A percentile compares a stretch with the other conserved stretches of the same genome.
Conservation (phyloP, 176 grass and related monocot species). For the Oryza punctata region DNA sequence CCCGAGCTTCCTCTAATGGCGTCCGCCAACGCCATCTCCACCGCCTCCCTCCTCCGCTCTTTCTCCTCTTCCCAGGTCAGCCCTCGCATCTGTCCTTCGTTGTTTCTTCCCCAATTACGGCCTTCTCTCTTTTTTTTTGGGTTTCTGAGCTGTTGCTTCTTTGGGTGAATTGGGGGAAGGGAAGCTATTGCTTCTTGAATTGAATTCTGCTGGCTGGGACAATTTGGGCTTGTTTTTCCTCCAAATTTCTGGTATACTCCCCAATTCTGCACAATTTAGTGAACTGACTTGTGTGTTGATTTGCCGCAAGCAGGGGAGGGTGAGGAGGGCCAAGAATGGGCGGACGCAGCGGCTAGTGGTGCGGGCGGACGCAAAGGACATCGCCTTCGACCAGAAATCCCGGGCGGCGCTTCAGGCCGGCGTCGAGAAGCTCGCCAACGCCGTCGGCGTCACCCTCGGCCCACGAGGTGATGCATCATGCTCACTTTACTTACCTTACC, state of each 20-base stretch:
- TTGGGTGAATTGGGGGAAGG: not conserved
- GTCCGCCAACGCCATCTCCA: slow-evolving; percentile 58
- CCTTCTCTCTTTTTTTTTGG: not conserved
- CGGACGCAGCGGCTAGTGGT: slow-evolving; percentile 47
- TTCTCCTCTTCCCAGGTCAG: slow-evolving; percentile 53
- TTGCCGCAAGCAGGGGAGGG: slow-evolving; percentile 33
- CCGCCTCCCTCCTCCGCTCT: slow-evolving; percentile 41
- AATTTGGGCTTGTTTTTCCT: not conserved
- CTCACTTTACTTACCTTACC: not conserved
- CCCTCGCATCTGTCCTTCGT: not conserved
- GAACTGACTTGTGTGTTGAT: not conserved
- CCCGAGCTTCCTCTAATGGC: slow-evolving; percentile 40
- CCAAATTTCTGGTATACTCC: not conserved
- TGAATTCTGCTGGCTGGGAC: not conserved
- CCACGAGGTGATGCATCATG: slow-evolving; percentile 48
- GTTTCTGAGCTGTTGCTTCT: not conserved
- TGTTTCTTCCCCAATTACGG: not conserved
- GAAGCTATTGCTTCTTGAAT: not conserved
- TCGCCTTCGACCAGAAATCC: slow-evolving; percentile 71
- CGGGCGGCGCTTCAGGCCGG: slow-evolving; percentile 57
- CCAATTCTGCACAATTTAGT: not conserved
- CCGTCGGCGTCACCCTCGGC: slow-evolving; percentile 73
- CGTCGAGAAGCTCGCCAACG: slow-evolving; percentile 75
- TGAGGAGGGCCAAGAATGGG: slow-evolving; percentile 35
- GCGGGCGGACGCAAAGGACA: slow-evolving; percentile 59